Evolutionary conservation across 2,329 filamentous ascomycete species (phyloP).

Genomic region (Monilinia laxa): DNA sequence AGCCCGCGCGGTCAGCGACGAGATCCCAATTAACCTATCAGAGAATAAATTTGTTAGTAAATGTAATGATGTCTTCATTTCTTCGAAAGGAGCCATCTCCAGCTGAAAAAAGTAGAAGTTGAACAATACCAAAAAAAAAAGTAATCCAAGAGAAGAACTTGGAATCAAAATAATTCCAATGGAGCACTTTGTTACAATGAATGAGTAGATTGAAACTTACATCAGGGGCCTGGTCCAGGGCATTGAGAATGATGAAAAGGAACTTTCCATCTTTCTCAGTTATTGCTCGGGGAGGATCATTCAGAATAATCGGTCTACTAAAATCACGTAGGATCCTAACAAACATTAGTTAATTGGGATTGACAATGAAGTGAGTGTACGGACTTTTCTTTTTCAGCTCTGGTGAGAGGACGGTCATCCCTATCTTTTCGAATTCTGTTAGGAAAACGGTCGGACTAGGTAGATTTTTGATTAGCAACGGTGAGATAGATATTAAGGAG

Average conservation of each 20-base stretch:
- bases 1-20: conserved; percentile 46
- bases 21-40: conserved; percentile 46
- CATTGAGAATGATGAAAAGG: conserved; percentile 28
- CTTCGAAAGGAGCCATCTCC: neutral
- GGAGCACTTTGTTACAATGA: neutral
- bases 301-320: neutral
- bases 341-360: neutral
- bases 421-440: neutral
- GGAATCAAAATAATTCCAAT: neutral
- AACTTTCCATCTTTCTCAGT: conserved; percentile 30
- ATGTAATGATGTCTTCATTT: conserved; percentile 3
- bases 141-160: neutral
- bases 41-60: neutral
- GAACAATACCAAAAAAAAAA: neutral
- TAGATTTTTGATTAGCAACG: neutral
- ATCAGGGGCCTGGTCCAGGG: conserved; percentile 28
- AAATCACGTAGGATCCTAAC: neutral
- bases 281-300: neutral
- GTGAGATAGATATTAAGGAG: neutral
- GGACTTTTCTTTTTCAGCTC: neutral
- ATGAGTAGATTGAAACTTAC: conserved; percentile 23
- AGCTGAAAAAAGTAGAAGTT: neutral
- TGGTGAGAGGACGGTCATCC: neutral
- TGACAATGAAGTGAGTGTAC: neutral
- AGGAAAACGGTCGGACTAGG: neutral